These are phyloP conservation scores for Trichoderma sp. DNA, from an alignment of 2,329 filamentous ascomycete species.

Conservation along the genomic window DNA sequence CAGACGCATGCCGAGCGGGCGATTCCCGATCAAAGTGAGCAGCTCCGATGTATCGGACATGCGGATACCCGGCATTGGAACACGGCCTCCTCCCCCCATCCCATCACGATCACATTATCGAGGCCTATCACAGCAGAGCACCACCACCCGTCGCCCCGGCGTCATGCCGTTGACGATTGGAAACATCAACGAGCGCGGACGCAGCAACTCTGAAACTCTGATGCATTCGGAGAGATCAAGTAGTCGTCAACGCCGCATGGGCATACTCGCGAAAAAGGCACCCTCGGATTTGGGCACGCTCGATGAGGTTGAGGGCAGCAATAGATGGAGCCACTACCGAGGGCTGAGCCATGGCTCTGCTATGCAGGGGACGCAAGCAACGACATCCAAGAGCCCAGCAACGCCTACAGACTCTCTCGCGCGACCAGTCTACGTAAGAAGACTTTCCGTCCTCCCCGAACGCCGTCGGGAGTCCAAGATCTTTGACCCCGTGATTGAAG, in stretches of 20 bases:
- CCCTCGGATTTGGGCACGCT: conserved; percentile 58
- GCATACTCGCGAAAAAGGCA: conserved; percentile 56
- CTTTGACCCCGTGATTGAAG: conserved; percentile 60
- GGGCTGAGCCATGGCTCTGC: conserved; percentile 67
- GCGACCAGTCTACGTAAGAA: conserved; percentile 60
- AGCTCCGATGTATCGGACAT: conserved; percentile 66
- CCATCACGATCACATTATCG: conserved; percentile 76
- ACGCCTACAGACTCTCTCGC: conserved; percentile 56
- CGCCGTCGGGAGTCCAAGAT: conserved; percentile 60
- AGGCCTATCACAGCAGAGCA: conserved; percentile 66
- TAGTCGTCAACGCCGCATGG: conserved; percentile 61
- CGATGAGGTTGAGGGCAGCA: conserved; percentile 60
- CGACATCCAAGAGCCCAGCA: conserved; percentile 49
- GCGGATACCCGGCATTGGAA: conserved; percentile 62
- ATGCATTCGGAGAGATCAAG: conserved; percentile 52
- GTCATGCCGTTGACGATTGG: conserved; percentile 69
- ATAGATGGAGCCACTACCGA: conserved; percentile 64
- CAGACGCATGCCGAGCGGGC: conserved; percentile 61
- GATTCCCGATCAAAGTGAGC: conserved; percentile 70
- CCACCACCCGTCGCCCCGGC: conserved; percentile 63
- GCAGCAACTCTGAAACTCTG: conserved; percentile 63
- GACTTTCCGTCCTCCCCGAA: conserved; percentile 62
- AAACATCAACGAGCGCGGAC: conserved; percentile 64
- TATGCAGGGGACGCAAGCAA: conserved; percentile 52
- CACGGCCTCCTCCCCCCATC: conserved; percentile 73